Conservation (phyloP, 495 filamentous ascomycete species). For the Elaphomyces granulatus region DNA sequence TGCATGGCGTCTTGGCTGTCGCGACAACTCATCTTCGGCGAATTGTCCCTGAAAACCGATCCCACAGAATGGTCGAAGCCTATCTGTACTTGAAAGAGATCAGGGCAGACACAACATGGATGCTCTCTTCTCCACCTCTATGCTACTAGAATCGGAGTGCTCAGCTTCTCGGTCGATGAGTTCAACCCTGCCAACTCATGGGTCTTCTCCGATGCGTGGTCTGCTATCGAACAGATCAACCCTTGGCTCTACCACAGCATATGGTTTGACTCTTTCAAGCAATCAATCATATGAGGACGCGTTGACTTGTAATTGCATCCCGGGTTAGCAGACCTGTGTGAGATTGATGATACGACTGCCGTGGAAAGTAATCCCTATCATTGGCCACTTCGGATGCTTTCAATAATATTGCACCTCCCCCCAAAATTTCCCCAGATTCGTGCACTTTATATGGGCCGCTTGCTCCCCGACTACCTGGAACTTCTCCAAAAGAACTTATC, state of each 20-base stretch:
- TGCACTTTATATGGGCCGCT: constrained; percentile 25
- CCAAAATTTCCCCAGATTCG: constrained; percentile 11
- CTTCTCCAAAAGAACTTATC: constrained; percentile 25
- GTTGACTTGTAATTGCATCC: constrained; percentile 23
- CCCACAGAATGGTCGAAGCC: constrained; percentile 24
- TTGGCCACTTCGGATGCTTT: constrained; percentile 24
- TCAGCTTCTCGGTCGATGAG: constrained; percentile 23
- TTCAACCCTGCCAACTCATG: constrained; percentile 28
- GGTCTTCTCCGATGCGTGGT: constrained; percentile 27
- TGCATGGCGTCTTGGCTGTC: constrained; percentile 32
- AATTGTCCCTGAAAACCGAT: constrained; percentile 13
- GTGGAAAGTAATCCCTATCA: constrained; percentile 26
- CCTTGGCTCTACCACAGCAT: constrained; percentile 26
- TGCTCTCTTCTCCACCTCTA: constrained; percentile 29
- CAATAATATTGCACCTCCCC: constrained; percentile 14
- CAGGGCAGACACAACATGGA: constrained; percentile 26
- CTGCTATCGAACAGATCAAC: constrained; percentile 20
- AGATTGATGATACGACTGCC: constrained; percentile 23
- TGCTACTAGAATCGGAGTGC: constrained; percentile 26
- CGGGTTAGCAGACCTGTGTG: constrained; percentile 25
- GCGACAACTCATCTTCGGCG: constrained; percentile 28
- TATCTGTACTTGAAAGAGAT: constrained; percentile 27
- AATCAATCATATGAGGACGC: constrained; percentile 19
- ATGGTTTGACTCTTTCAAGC: constrained; percentile 23
- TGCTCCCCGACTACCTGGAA: constrained; percentile 19